phyloP scores from a whole-genome alignment of 2,329 filamentous ascomycete genomes.

The Scedosporium boydii region DNA sequence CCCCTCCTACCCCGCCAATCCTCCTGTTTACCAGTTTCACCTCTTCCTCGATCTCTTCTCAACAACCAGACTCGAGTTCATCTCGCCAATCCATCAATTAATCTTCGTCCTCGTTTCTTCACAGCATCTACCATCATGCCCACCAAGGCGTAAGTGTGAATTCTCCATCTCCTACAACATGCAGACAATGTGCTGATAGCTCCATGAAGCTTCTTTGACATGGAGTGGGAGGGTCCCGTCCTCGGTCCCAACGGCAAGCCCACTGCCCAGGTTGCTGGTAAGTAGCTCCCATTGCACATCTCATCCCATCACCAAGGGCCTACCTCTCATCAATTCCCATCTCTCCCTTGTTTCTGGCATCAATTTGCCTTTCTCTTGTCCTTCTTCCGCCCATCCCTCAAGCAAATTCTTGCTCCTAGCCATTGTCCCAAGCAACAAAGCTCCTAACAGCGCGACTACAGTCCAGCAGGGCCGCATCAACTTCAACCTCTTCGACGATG shows the following conservation, averaged over 20 bases:
- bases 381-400: not conserved
- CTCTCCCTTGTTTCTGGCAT: not conserved
- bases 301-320: constrained; percentile 6
- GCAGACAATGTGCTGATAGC: constrained; percentile 13
- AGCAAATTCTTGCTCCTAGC: not conserved
- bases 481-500: constrained; percentile 79
- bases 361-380: not conserved
- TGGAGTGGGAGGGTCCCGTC: constrained; percentile 63
- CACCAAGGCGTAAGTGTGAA: constrained; percentile 53
- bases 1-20: constrained; percentile 38
- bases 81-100: constrained; percentile 14
- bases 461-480: constrained; percentile 71
- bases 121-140: constrained; percentile 62
- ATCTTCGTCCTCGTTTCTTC: constrained; percentile 36
- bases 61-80: constrained; percentile 18
- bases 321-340: not conserved
- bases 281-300: constrained; percentile 20
- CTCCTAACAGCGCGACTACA: constrained; percentile 20
- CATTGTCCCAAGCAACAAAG: not conserved
- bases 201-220: constrained; percentile 55
- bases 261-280: constrained; percentile 50
- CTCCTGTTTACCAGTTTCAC: constrained; percentile 23
- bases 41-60: constrained; percentile 28
- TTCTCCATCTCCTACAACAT: constrained; percentile 9
- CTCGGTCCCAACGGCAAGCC: constrained; percentile 45